Base-by-base conservation (phyloP, 1,284 basidiomycete genomes). In the Polyporus tsugae region DNA sequence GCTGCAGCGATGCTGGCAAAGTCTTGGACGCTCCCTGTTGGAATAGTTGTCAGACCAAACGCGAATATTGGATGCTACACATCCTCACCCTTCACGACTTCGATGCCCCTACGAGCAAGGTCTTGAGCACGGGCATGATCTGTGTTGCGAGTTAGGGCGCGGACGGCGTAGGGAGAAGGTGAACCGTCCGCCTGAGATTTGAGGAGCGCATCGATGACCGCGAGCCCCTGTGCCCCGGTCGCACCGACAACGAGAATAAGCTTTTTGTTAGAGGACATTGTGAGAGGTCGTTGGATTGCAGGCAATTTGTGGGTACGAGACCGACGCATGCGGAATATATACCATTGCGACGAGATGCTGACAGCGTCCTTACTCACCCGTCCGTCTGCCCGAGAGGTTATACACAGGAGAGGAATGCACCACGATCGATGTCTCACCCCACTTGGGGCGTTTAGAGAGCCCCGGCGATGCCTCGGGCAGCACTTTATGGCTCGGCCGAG, bases 161-260 rank as follows among this genome's bases (percentile, higher is more conserved):
- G 82, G 4, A 87, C 78, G 13, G 77, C 74, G 73, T 85, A 87
- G 0, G 84, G 83, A 17, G 83, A 83, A 1, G 83, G 79, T 6
- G 79, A 74, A 10, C 82, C 83, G 63, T 83, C 80, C 22, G 75
- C 70, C 52, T 68, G 68, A 6, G 79, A 80, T 10, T 77, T 77
- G 38, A 86, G 78, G 15, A 86, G 75, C 25, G 79, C 81, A 64
- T 83, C 78, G 60, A 86, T 80, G 64, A 85, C 82, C 29, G 81
- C 80, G 49, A 83, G 73, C n/a, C 86, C 86, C 69, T 86, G 86
- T 4, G 82, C 83, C 61, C 85, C 85, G 29, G 86, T 87, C 2
- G 83, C 86, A 55, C 86, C 84, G 44, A 86, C 80, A 64, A 86
- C 83, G 64, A 85, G 80, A 69, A 87, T 85, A 69, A 83, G 72